Evolutionary conservation across 495 filamentous ascomycete genomes (phyloP).

Genomic region (Penicillium malachiteum): DNA sequence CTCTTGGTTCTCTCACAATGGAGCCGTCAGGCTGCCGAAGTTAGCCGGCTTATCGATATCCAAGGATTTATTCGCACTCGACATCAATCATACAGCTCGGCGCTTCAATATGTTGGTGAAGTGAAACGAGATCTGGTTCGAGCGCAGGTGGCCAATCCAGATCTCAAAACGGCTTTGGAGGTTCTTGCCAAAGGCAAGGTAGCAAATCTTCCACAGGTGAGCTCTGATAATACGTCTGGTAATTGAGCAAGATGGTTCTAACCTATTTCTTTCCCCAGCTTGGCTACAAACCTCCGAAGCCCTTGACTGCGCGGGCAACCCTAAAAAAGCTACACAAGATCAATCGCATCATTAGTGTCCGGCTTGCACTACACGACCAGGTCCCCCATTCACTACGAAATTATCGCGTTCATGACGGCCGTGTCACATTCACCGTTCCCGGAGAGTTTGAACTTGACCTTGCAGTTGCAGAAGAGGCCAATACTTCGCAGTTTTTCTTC

Average conservation of each 20-base stretch:
- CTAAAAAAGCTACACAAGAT: slow-evolving; percentile 71
- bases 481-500: slow-evolving; percentile 80
- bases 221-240: slow-evolving; percentile 17
- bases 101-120: slow-evolving; percentile 60
- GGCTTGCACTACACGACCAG: slow-evolving; percentile 72
- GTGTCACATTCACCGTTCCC: slow-evolving; percentile 79
- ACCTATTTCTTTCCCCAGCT: slow-evolving; percentile 46
- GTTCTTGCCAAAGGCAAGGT: slow-evolving; percentile 74
- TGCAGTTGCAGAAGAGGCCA: slow-evolving; percentile 78
- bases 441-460: slow-evolving; percentile 93
- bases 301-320: slow-evolving; percentile 62
- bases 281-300: slow-evolving; percentile 74
- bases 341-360: slow-evolving; percentile 76
- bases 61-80: slow-evolving; percentile 66
- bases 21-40: slow-evolving; percentile 72
- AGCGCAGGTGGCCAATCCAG: slow-evolving; percentile 76
- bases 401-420: slow-evolving; percentile 72
- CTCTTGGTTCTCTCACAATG: slow-evolving; percentile 83
- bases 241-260: neutral
- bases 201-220: slow-evolving; percentile 72
- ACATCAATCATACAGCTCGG: slow-evolving; percentile 52
- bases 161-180: slow-evolving; percentile 84
- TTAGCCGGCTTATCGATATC: slow-evolving; percentile 83
- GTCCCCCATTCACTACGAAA: slow-evolving; percentile 70
- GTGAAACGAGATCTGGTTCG: slow-evolving; percentile 65